These are phyloP conservation scores for Chloranthus sessilifolius DNA, from an alignment of 164 flowering plant genomes.

Conservation along the genomic window DNA sequence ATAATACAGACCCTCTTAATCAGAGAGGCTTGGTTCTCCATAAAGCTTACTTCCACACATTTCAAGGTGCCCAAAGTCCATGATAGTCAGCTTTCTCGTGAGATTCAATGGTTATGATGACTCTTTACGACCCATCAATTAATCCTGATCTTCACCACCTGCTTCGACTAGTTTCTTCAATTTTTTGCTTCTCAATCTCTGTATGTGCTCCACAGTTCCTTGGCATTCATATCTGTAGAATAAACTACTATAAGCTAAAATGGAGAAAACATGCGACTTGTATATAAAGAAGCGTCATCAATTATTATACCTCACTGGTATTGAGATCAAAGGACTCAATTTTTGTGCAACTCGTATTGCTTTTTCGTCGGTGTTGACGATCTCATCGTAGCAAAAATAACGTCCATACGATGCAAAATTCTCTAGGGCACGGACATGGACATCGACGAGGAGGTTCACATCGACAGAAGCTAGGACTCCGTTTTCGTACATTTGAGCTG, in stretches of 20 bases:
- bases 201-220: conserved; percentile 31
- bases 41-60: no score
- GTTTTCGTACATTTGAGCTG: conserved; percentile 63
- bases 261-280: background rate
- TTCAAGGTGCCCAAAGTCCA: no score
- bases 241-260: conserved; percentile 1
- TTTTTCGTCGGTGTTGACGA: conserved; percentile 42
- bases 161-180: conserved; percentile 42
- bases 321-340: conserved; percentile 44
- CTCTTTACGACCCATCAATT: no score
- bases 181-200: conserved; percentile 42
- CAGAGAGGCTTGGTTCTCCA: no score
- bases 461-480: conserved; percentile 62
- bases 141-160: no score
- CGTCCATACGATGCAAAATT: conserved; percentile 50
- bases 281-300: background rate
- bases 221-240: conserved; percentile 30
- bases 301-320: conserved; percentile 35
- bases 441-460: conserved; percentile 49
- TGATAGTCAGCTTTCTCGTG: no score
- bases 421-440: conserved; percentile 54
- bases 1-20: no score
- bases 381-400: conserved; percentile 54
- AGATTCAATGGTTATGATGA: no score
- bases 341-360: conserved; percentile 40